Evolutionary conservation across 495 filamentous ascomycete species (phyloP), one percentile per base, ranked within the genome.

Genomic region (Penicillium silybi): DNA sequence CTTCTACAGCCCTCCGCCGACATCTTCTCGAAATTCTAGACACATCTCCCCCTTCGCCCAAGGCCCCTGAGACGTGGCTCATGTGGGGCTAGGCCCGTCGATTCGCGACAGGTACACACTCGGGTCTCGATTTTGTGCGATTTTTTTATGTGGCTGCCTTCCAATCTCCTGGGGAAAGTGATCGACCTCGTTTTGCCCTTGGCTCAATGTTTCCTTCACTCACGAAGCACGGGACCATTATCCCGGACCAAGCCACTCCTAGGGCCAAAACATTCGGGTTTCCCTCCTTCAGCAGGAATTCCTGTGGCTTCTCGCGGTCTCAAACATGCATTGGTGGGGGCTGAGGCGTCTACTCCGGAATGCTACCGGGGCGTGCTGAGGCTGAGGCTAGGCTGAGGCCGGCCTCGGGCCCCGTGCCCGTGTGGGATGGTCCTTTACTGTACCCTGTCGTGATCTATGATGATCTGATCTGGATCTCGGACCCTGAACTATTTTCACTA

Each of bases 271-370:
- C 10, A 32, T 32, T 15, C 9, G 11, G 10, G 3, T 13, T 32
- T 13, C 10, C 29, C 29, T 10, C 29, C 9, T 23, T 6, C 6
- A 23, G 22, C 22, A 29, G 10, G 27, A 29, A 8, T 29, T 9
- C 29, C 9, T 32, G 29, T 22, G 16, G 9, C 18, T 13, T 34
- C 26, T 18, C 32, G 34, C 25, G 34, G 29, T 29, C 5, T 40
- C 18, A 40, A 48, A 48, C 22, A 48, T 48, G 35, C 48, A 37
- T 17, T 44, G 48, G 48, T 38, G 40, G 48, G 18, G 39, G 48
- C 40, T 50, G 48, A 40, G 20, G 46, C 8, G 32, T n/a, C 3
- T 35, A 17, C 16, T 17, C 18, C 18, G 37, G 37, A 39, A 39
- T 39, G 37, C 37, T 17, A 39, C 26, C 1, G 6, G 4, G 7